A percentile compares a stretch with the other conserved stretches of the same genome.
phyloP scores from a whole-genome alignment of 2,329 filamentous ascomycete genomes.

The Fusarium odoratissimum region DNA sequence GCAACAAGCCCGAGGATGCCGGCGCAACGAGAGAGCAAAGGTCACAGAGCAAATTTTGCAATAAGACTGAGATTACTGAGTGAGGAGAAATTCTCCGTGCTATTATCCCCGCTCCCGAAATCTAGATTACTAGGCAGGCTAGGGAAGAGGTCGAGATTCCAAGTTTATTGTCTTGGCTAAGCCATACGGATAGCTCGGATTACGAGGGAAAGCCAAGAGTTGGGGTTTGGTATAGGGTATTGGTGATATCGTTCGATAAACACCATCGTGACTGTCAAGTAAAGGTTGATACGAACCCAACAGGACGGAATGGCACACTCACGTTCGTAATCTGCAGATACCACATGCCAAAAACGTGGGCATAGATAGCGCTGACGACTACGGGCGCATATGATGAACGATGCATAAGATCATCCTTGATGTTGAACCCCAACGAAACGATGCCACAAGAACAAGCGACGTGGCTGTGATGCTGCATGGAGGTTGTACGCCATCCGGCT shows the following conservation, averaged over 20 bases:
- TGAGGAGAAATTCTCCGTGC: constrained; percentile 22
- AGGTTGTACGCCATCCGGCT: constrained; percentile 29
- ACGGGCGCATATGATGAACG: neutral
- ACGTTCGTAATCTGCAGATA: constrained; percentile 12
- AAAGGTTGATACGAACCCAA: neutral
- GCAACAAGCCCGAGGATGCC: neutral
- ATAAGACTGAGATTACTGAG: neutral
- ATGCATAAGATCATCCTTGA: neutral
- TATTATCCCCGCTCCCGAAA: constrained; percentile 30
- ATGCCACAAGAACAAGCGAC: neutral
- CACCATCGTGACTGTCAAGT: neutral
- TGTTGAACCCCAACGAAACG: constrained; percentile 5
- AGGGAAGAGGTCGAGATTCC: neutral
- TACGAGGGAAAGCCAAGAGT: constrained; percentile 1
- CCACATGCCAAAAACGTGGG: constrained; percentile 29
- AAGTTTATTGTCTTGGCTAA: neutral
- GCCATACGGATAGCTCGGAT: constrained; percentile 12
- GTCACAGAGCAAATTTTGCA: constrained; percentile 1
- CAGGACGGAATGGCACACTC: neutral
- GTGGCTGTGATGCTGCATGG: neutral
- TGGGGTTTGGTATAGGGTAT: neutral
- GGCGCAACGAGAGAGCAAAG: neutral
- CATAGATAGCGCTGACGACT: neutral
- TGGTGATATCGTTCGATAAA: constrained; percentile 9
- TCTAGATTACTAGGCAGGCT: constrained; percentile 26